Percentiles rank a stretch among this genome's conserved stretches.
Evolutionary conservation across 345 rosid species (phyloP).

Genomic region (Alliaria petiolata): DNA sequence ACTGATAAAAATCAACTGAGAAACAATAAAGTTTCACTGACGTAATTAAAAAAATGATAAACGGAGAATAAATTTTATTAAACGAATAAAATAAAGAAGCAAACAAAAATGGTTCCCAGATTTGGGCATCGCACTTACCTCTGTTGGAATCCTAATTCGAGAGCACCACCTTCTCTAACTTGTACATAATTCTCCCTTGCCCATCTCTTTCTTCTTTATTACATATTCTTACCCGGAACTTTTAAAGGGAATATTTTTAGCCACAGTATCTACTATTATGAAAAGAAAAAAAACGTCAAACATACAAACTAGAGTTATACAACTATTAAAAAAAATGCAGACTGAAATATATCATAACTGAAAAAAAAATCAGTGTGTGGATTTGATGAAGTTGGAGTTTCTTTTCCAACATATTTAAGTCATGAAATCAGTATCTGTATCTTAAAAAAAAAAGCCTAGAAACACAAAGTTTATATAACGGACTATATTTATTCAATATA

Average conservation of each 20-base stretch:
- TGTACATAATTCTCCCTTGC: not conserved
- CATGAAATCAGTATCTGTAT: not conserved
- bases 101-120: constrained; percentile 33
- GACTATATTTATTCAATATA: not conserved
- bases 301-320: no score
- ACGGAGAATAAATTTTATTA: not conserved
- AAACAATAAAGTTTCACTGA: constrained; percentile 19
- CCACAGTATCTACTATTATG: not conserved
- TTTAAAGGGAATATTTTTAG: not conserved
- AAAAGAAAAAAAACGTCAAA: no score
- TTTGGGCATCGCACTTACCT: constrained; percentile 35
- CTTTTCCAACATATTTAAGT: not conserved
- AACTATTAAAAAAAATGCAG: no score
- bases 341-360: no score
- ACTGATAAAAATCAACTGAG: constrained; percentile 11
- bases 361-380: not conserved
- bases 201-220: not conserved
- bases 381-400: not conserved
- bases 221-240: not conserved
- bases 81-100: constrained; percentile 1
- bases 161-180: constrained; percentile 28
- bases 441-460: not conserved
- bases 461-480: not conserved
- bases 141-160: constrained; percentile 37
- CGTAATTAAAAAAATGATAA: not conserved